These are phyloP conservation scores for Delitschia confertaspora DNA, from an alignment of 495 filamentous ascomycete genomes.

Conservation along the genomic window DNA sequence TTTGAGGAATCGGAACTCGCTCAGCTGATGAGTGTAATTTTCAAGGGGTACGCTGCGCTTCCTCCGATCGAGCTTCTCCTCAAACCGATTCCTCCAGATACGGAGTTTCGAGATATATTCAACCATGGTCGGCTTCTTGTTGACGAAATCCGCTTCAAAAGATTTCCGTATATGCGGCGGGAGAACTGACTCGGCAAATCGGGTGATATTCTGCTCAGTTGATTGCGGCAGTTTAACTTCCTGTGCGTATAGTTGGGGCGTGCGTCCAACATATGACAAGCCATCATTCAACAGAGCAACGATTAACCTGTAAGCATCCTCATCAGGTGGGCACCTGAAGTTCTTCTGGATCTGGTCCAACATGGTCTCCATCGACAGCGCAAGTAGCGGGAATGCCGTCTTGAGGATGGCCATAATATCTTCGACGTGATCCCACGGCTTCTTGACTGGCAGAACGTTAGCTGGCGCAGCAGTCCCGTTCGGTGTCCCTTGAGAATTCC, in stretches of 20 bases:
- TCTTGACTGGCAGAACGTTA: constrained; percentile 42
- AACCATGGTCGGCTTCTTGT: constrained; percentile 86
- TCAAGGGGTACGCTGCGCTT: constrained; percentile 61
- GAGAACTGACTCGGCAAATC: constrained; percentile 92
- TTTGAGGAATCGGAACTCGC: constrained; percentile 93
- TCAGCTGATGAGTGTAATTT: constrained; percentile 74
- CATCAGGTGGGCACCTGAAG: constrained; percentile 96
- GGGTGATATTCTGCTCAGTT: constrained; percentile 90
- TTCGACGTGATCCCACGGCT: constrained; percentile 89
- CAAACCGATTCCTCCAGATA: constrained; percentile 94
- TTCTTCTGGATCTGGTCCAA: constrained; percentile 96
- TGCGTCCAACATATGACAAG: constrained; percentile 75
- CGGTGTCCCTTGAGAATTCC: constrained; percentile 8
- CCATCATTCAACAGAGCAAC: constrained; percentile 94
- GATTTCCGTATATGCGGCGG: constrained; percentile 85
- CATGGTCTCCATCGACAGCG: constrained; percentile 98
- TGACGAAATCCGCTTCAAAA: constrained; percentile 93
- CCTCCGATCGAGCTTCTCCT: constrained; percentile 93
- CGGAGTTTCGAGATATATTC: constrained; percentile 97
- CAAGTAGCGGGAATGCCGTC: constrained; percentile 90
- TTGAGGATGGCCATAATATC: constrained; percentile 91
- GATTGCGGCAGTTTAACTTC: constrained; percentile 82
- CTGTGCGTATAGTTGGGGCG: constrained; percentile 73
- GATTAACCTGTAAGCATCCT: constrained; percentile 96
- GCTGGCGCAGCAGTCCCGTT: constrained; percentile 21